phyloP scores from a whole-genome alignment of 2,329 filamentous ascomycete species.

The Leptographium wingfieldii region DNA sequence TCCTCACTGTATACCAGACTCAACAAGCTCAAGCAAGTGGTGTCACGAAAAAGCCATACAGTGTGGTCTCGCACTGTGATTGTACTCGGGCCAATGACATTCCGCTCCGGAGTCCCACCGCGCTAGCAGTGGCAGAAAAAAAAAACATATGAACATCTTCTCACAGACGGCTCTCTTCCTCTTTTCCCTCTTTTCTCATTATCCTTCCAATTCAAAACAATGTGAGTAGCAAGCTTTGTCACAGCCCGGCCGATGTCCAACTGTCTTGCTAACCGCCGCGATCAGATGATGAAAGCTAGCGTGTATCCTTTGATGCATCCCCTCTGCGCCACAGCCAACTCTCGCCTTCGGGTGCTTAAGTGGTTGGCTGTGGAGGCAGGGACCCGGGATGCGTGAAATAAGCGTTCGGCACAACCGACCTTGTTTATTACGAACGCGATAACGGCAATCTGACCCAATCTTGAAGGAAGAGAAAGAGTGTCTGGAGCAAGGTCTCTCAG shows the following conservation, averaged over 20 bases:
- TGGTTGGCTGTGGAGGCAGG: conserved; percentile 54
- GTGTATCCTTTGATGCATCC: conserved; percentile 85
- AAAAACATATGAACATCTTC: conserved; percentile 8
- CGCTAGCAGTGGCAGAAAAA: conserved; percentile 13
- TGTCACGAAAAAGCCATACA: neutral
- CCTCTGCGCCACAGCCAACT: conserved; percentile 57
- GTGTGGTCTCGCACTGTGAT: neutral
- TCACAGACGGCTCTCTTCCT: conserved; percentile 1
- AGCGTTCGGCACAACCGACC: conserved; percentile 97
- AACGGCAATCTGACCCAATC: conserved; percentile 82
- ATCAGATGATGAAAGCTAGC: conserved; percentile 97
- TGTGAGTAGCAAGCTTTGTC: conserved; percentile 45
- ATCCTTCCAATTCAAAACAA: conserved; percentile 97
- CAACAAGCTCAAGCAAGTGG: neutral
- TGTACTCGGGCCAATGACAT: conserved; percentile 7
- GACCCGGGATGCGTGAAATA: conserved; percentile 73
- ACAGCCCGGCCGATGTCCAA: neutral
- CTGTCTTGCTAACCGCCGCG: neutral
- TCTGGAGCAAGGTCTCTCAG: too few species aligned
- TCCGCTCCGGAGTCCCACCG: conserved; percentile 4
- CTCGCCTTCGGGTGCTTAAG: conserved; percentile 82
- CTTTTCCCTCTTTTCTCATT: conserved; percentile 38
- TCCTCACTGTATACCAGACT: too few species aligned
- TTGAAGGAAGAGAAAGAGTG: neutral
- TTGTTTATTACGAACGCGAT: conserved; percentile 98